phyloP scores from a whole-genome alignment of 768 basidiomycete genomes.

The Erythrobasidium yunnanense region DNA sequence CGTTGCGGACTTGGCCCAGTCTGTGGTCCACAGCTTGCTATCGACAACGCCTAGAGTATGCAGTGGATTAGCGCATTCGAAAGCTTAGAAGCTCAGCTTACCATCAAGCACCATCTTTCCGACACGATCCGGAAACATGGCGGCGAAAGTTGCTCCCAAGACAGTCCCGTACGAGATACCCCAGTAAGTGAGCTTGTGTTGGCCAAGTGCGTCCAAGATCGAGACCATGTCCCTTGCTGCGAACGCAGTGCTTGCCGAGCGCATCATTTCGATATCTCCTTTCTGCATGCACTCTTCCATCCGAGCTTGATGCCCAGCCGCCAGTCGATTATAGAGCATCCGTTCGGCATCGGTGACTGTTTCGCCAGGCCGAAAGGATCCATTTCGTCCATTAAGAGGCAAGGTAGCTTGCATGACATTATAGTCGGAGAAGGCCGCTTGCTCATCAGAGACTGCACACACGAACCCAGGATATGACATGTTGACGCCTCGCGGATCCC shows the following conservation, averaged over 20 bases:
- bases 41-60: background rate
- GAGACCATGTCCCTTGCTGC: constrained; percentile 33
- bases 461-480: constrained; percentile 27
- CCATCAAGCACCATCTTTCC: constrained; percentile 11
- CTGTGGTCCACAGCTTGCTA: background rate
- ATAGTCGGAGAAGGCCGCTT: constrained; percentile 25
- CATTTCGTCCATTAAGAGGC: background rate
- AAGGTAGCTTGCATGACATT: background rate
- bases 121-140: constrained; percentile 37
- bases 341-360: background rate
- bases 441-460: constrained; percentile 28
- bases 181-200: constrained; percentile 35
- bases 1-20: background rate
- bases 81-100: background rate
- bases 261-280: constrained; percentile 26
- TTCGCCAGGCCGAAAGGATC: background rate
- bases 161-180: constrained; percentile 34
- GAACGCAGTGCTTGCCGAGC: constrained; percentile 29
- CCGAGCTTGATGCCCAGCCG: constrained; percentile 7
- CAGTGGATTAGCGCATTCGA: background rate
- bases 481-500: constrained; percentile 35
- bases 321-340: background rate
- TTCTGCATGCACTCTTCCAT: constrained; percentile 13
- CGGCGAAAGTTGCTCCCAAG: constrained; percentile 33
- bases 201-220: constrained; percentile 31